Evolutionary conservation across 139 green algal genomes (phyloP).

Genomic region (Volvox reticuliferus): DNA sequence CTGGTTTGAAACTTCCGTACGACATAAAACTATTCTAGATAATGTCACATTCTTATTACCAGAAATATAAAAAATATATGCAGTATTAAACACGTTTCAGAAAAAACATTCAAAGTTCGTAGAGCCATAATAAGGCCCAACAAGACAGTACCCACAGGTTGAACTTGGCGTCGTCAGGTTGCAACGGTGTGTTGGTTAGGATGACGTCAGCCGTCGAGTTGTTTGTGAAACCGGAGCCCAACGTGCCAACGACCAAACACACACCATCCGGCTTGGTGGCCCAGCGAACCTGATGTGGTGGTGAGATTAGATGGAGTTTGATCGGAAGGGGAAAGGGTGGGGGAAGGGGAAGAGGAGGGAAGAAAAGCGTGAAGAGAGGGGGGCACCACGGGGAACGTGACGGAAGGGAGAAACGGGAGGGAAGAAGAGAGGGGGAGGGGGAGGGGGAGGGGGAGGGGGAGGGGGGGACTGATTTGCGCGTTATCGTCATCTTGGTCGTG

Average conservation of each 20-base stretch:
- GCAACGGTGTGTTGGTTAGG: slow-evolving; percentile 44
- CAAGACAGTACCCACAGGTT: background rate
- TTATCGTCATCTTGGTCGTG: too few relatives aligned
- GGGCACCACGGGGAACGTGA: too few relatives aligned
- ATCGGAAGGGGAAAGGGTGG: background rate
- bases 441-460: background rate
- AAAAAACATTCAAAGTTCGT: too few relatives aligned
- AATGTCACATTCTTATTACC: too few relatives aligned
- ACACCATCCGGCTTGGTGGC: slow-evolving; percentile 92
- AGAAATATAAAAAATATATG: too few relatives aligned
- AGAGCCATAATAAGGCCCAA: too few relatives aligned
- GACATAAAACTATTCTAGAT: too few relatives aligned
- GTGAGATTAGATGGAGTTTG: background rate
- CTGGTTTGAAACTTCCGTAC: too few relatives aligned
- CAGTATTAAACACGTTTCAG: too few relatives aligned
- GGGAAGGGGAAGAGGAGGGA: background rate
- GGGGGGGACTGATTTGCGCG: background rate
- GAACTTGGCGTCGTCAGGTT: slow-evolving; percentile 17
- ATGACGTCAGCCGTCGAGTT: slow-evolving; percentile 84
- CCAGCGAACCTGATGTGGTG: slow-evolving; percentile 81
- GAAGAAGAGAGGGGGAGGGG: background rate
- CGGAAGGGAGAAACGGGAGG: background rate
- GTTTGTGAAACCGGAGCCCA: slow-evolving; percentile 81
- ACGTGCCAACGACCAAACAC: slow-evolving; percentile 94
- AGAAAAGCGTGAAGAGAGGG: too few relatives aligned